A percentile compares a stretch with the other conserved stretches of the same genome.
Conservation (phyloP, 2,329 filamentous ascomycete species). For the Podosphaera aphanis region DNA sequence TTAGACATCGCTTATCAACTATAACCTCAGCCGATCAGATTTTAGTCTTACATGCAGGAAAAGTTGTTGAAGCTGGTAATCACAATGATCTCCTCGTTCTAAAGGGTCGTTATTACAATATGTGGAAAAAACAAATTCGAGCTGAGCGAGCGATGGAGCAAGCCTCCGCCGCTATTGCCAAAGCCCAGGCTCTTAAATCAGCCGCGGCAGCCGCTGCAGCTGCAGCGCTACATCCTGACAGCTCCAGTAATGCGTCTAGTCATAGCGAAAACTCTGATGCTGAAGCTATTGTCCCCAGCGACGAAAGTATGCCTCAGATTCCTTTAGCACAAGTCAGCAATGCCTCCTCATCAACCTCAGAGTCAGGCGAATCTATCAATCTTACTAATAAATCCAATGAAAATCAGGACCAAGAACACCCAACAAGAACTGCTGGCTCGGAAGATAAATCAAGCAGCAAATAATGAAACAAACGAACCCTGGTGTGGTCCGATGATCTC, state of each 20-base stretch:
- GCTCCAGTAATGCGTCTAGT: constrained; percentile 10
- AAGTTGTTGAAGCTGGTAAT: constrained; percentile 53
- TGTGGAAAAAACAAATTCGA: constrained; percentile 77
- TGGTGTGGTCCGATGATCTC: no score
- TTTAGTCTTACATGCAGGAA: constrained; percentile 56
- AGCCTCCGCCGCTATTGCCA: constrained; percentile 18
- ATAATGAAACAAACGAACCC: background rate
- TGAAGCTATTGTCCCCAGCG: background rate
- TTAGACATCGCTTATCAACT: constrained; percentile 51
- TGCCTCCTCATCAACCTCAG: background rate
- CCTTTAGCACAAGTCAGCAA: background rate
- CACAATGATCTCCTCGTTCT: constrained; percentile 51
- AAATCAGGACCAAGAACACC: background rate
- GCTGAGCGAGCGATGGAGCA: constrained; percentile 47
- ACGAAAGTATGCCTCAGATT: background rate
- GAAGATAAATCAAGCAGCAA: background rate
- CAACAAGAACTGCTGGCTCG: background rate
- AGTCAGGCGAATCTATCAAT: background rate
- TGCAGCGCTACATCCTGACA: constrained; percentile 10
- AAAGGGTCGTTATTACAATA: constrained; percentile 50
- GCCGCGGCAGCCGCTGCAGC: constrained; percentile 8
- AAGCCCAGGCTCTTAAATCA: constrained; percentile 13
- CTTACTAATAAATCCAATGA: background rate
- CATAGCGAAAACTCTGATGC: constrained; percentile 9
- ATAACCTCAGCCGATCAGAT: constrained; percentile 84